Evolutionary conservation across 495 filamentous ascomycete species (phyloP), one percentile per base, ranked within the genome.

Genomic region (Usnea hakonensis): DNA sequence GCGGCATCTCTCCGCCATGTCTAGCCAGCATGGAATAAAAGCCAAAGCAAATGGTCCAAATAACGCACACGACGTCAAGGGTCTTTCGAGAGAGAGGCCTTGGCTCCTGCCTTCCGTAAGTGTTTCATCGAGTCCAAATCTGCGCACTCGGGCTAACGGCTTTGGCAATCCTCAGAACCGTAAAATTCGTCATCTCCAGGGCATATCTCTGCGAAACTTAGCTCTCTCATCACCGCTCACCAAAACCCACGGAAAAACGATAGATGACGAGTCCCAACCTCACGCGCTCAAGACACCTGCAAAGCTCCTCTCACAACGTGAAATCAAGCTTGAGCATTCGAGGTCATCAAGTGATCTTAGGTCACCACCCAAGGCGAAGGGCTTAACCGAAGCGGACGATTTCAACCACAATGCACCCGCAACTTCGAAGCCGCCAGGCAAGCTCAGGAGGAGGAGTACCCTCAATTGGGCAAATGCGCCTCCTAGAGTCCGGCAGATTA

Each of bases 171-270:
- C 37, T 17, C 68, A 95, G 85, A 96, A 95, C 71, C 86, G 91
- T 67, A 92, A 87, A 72, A 79, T 98, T 33, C 85, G 94, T 57
- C 91, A 97, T 76, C 79, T 98, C 19, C 85, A 89, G 65, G 90
- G 89, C 57, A 85, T 98, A 55, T 91, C 88, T 53, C 75, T 97
- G 28, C 90, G 94, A 55, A 98, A 97, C 71, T 77, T 97, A 40
- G 82, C 84, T 59, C 84, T 92, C 55, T 74, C 74, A 28, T 77
- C 69, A 23, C 65, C 77, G 19, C 61, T 75, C 23, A 75, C 71
- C 17, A 78, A 83, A 46, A 74, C 82, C 57, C 83, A 84, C 55
- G 83, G 87, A 46, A 87, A 83, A 67, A 91, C 93, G 28, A 85
- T 88, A 71, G 91, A 96, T 72, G 93, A 96, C 70, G 88, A 88